Conservation (phyloP, 2,329 filamentous ascomycete species). For the Myriangium duriaei region DNA sequence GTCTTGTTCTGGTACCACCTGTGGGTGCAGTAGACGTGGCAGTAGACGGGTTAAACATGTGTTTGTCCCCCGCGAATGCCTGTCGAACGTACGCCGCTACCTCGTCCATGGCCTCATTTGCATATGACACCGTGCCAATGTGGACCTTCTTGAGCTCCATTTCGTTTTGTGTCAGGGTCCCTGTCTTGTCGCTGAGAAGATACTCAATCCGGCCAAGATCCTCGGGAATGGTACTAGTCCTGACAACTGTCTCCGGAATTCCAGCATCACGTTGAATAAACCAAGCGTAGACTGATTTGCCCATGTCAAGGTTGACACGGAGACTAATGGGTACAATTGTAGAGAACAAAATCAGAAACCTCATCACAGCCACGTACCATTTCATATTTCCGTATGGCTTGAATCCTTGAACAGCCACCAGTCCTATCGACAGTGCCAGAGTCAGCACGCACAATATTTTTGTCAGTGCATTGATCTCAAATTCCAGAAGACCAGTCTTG, state of each 20-base stretch:
- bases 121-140: slow-evolving; percentile 94
- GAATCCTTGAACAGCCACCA: slow-evolving; percentile 81
- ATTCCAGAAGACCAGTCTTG: slow-evolving; percentile 85
- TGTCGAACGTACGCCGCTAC: slow-evolving; percentile 76
- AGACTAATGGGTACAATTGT: slow-evolving; percentile 96
- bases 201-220: slow-evolving; percentile 94
- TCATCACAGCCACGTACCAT: slow-evolving; percentile 97
- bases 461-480: slow-evolving; percentile 92
- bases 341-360: slow-evolving; percentile 97
- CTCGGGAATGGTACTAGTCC: slow-evolving; percentile 94
- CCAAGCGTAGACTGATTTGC: slow-evolving; percentile 89
- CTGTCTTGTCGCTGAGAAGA: slow-evolving; percentile 90
- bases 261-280: slow-evolving; percentile 87
- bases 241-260: slow-evolving; percentile 83
- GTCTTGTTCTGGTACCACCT: slow-evolving; percentile 67
- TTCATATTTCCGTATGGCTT: slow-evolving; percentile 48
- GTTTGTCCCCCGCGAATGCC: slow-evolving; percentile 48
- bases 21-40: slow-evolving; percentile 28
- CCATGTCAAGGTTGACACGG: slow-evolving; percentile 92
- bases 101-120: slow-evolving; percentile 98
- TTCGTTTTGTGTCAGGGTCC: slow-evolving; percentile 86
- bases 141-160: slow-evolving; percentile 92
- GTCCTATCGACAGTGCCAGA: slow-evolving; percentile 67
- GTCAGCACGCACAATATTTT: slow-evolving; percentile 92
- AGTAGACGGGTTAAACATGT: slow-evolving; percentile 64